Evolutionary conservation across 177 flowering plant genomes (phyloP).

Genomic region (Vitis hybrid): DNA sequence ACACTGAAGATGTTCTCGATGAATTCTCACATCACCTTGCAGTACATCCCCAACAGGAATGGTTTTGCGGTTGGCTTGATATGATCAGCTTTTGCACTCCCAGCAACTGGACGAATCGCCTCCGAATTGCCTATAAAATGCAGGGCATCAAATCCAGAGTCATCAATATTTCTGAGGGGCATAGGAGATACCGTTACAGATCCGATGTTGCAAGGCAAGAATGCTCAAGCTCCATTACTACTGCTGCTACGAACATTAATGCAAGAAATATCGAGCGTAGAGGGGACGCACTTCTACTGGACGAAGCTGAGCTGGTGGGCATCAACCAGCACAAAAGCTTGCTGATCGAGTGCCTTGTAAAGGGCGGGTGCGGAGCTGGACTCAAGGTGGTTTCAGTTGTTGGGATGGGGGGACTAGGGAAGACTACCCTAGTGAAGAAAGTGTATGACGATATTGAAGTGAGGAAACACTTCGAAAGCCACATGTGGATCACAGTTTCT

Average conservation of each 20-base stretch:
- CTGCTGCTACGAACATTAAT: not conserved
- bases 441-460: slow-evolving; percentile 2
- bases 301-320: slow-evolving; percentile 7
- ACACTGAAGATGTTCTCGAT: slow-evolving; percentile 23
- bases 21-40: slow-evolving; percentile 2
- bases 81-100: slow-evolving; percentile 2
- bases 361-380: not conserved
- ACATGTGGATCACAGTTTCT: too few species aligned
- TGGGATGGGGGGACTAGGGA: slow-evolving; percentile 8
- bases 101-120: slow-evolving; percentile 13
- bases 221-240: not conserved
- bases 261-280: not conserved
- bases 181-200: not conserved
- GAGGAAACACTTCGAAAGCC: slow-evolving; percentile 3
- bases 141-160: not conserved
- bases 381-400: slow-evolving; percentile 1
- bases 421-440: slow-evolving; percentile 6
- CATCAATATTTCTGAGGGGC: slow-evolving; percentile 5
- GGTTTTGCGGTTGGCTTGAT: not conserved
- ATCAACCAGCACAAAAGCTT: slow-evolving; percentile 2
- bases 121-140: slow-evolving; percentile 1
- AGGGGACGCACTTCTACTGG: slow-evolving; percentile 1
- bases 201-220: not conserved
- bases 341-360: slow-evolving; percentile 1
- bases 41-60: not conserved